Percentiles rank a stretch among this genome's conserved stretches.
These are phyloP conservation scores for Allium fistulosum DNA, from an alignment of 106 monocot species.

Conservation along the genomic window DNA sequence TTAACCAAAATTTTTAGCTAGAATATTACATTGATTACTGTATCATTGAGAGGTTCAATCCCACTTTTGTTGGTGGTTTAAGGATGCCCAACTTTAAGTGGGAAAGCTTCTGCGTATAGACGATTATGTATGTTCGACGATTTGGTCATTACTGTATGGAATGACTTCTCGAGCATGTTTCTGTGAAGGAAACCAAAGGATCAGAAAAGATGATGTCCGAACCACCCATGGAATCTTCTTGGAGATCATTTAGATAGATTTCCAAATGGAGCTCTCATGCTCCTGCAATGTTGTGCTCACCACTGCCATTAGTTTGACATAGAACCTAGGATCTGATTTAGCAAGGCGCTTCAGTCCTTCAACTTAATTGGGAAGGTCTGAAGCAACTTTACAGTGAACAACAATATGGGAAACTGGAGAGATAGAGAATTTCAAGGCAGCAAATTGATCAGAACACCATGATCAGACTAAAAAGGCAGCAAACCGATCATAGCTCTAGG, in stretches of 20 bases:
- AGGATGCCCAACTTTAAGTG: constrained; percentile 20
- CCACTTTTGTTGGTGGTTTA: constrained; percentile 30
- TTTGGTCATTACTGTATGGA: constrained; percentile 2
- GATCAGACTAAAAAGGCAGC: no score
- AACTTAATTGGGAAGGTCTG: constrained; percentile 20
- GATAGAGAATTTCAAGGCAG: constrained; percentile 22
- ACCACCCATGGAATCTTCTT: constrained; percentile 26
- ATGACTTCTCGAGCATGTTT: constrained; percentile 20
- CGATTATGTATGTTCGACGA: constrained; percentile 16
- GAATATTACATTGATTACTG: constrained; percentile 23
- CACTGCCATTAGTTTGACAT: constrained; percentile 13
- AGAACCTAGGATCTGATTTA: constrained; percentile 22
- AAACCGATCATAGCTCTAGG: no score
- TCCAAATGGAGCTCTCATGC: constrained; percentile 27
- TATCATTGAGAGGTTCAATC: constrained; percentile 32
- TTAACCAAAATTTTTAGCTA: constrained; percentile 33
- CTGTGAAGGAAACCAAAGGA: constrained; percentile 22
- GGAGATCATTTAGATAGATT: constrained; percentile 20
- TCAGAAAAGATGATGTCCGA: constrained; percentile 16
- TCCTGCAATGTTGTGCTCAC: constrained; percentile 23
- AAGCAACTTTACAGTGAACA: constrained; percentile 23
- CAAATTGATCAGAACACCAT: constrained; percentile 10
- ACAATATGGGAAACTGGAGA: constrained; percentile 23
- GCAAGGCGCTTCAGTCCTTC: constrained; percentile 19
- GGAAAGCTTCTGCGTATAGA: constrained; percentile 27